phyloP scores from a whole-genome alignment of 805 yeast species.

The Candida bentonensis region DNA sequence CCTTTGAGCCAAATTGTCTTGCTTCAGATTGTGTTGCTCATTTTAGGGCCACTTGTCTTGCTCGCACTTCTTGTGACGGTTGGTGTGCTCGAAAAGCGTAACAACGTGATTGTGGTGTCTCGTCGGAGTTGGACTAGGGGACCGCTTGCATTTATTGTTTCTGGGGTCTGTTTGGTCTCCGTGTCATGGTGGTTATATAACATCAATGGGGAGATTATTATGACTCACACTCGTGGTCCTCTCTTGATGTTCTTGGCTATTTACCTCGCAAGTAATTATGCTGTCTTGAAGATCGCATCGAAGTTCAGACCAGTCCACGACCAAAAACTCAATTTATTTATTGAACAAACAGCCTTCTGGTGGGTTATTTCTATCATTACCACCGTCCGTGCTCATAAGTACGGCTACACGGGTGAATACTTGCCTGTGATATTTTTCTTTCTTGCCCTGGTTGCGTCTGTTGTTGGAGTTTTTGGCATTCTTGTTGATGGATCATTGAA shows the following conservation, averaged over 20 bases:
- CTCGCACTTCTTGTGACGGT: slow-evolving; percentile 32
- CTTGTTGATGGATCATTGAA: slow-evolving; percentile 18
- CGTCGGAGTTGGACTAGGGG: slow-evolving; percentile 36
- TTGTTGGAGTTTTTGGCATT: slow-evolving; percentile 30
- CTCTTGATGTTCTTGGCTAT: slow-evolving; percentile 33
- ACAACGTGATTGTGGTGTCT: slow-evolving; percentile 36
- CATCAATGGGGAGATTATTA: slow-evolving; percentile 36
- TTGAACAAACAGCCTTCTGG: slow-evolving; percentile 38
- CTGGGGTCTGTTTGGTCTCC: slow-evolving; percentile 26
- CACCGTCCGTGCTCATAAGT: slow-evolving; percentile 34
- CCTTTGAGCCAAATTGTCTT: slow-evolving; percentile 36
- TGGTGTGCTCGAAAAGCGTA: slow-evolving; percentile 27
- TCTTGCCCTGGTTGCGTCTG: slow-evolving; percentile 25
- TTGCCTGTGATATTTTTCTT: slow-evolving; percentile 25
- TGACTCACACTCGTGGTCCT: slow-evolving; percentile 36
- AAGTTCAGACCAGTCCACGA: slow-evolving; percentile 36
- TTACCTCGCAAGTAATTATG: slow-evolving; percentile 41
- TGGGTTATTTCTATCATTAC: slow-evolving; percentile 45
- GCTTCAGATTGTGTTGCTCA: slow-evolving; percentile 39
- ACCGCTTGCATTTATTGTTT: slow-evolving; percentile 40
- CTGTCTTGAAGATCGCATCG: slow-evolving; percentile 34
- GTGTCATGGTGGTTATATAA: slow-evolving; percentile 28
- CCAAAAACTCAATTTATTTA: slow-evolving; percentile 41
- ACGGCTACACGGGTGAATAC: slow-evolving; percentile 36
- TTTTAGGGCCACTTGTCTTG: slow-evolving; percentile 37